These are phyloP conservation scores for Malbranchea cinnamomea DNA, from an alignment of 2,329 filamentous ascomycete genomes.

Conservation along the genomic window DNA sequence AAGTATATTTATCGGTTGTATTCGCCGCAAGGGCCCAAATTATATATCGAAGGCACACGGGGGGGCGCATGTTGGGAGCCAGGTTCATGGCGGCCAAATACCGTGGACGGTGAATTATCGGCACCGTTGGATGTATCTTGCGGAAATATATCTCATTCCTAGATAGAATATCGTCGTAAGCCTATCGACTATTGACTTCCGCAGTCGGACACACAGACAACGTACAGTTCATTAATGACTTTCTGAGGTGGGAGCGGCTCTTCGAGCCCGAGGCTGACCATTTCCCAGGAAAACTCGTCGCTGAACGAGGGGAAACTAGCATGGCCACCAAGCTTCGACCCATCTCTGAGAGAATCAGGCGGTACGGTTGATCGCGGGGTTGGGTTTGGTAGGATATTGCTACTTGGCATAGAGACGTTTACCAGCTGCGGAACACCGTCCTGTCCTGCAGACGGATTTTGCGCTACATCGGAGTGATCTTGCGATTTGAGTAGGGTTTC, in stretches of 20 bases:
- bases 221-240: conserved; percentile 70
- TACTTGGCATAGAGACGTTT: no score
- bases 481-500: conserved; percentile 79
- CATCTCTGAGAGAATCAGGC: conserved; percentile 1
- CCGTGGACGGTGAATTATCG: conserved; percentile 78
- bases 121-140: conserved; percentile 70
- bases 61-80: conserved; percentile 71
- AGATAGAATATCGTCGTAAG: conserved; percentile 11
- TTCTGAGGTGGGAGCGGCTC: conserved; percentile 67
- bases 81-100: conserved; percentile 83
- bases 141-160: conserved; percentile 79
- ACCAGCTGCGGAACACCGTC: no score
- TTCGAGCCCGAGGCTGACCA: conserved; percentile 67
- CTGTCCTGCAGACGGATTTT: conserved; percentile 1
- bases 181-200: no score
- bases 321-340: conserved; percentile 11
- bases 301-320: conserved; percentile 13
- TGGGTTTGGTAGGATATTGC: conserved; percentile 1
- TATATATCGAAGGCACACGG: conserved; percentile 77
- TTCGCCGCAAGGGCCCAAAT: conserved; percentile 94
- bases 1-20: conserved; percentile 64
- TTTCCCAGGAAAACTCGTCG: conserved; percentile 59
- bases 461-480: conserved; percentile 31
- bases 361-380: background rate
- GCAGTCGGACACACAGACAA: conserved; percentile 5